Evolutionary conservation across 1,139 yeast genomes (phyloP), one percentile per base, ranked within the genome.

Genomic region (Hyphopichia pseudoburtonii): DNA sequence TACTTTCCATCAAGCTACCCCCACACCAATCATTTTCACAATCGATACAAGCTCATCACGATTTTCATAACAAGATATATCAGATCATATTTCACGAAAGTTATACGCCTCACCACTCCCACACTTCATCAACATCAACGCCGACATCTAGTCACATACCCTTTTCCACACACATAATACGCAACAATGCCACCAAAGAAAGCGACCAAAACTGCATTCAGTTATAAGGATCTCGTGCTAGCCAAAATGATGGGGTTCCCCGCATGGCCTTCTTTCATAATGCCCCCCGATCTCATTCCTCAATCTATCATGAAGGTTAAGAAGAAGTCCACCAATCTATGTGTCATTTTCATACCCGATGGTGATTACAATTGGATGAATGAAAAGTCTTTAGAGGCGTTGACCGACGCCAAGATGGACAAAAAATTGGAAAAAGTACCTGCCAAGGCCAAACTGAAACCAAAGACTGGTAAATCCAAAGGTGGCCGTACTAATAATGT

Each of bases 241-340:
- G 73, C 76, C 38, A 71, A 71, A 48, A 70, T 71, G 76, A 63
- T 67, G 22, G 73, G 76, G 32, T 71, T 64, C 47, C 72, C 75
- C 1, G 70, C 73, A 22, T 71, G 77, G 77, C 77, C 77, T 9
- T 68, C 74, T 14, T 71, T 70, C 43, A 69, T 71, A 41, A 68
- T 70, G 67, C 77, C 77, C 1, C 46, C 52, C 10, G 60, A 61
- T 27, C 52, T 62, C 46, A 62, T 70, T 19, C 76, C 77, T 6
- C 51, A 57, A 5, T 57, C 60, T 18, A 71, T 70, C n/a, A 44
- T 60, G 46, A 54, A 54, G 37, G 71, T 60, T 17, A 64, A 66
- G 51, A 66, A 66, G 57, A 68, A 68, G 37, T 52, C 62, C 19
- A 63, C 71, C 17, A 61, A 62, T 25, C 57, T 54, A 45, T 71